Base-by-base conservation (phyloP, 164 flowering plant genomes). In the Stephania cephalantha region DNA sequence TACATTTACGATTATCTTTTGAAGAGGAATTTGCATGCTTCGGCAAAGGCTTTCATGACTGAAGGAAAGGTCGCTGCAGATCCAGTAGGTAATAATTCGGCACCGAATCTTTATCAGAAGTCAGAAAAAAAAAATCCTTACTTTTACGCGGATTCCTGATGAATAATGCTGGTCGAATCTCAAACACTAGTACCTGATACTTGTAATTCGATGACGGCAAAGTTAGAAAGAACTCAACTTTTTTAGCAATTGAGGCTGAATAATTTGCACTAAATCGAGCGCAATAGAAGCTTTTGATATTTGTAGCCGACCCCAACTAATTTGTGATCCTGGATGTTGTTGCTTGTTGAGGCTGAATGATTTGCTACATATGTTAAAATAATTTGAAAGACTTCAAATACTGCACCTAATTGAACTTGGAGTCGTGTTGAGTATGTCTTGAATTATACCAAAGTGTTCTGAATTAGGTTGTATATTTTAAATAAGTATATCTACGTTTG, bases 1-100 rank as follows among this genome's bases (percentile, higher is more conserved):
- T 94, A 94, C 80, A 94, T 94, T 73, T 89, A 94, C 74, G 97
- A 94, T 81, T 94, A 94, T 78, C 79, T 94, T 75, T 67, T 90
- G 85, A 94, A 91, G 76, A 88, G 93, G 75, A 90, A 91, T 73
- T 78, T 94, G 81, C 90, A 89, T 70, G 82, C 82, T 71, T 89
- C 98, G 46, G 97, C 95, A 1, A 91, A 91, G 82, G 95, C 97
- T 75, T 94, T 94, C 82, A 88, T 89, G 98, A 74, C 86, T 0
- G 98, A 94, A 80, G 95, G 95, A 76, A 90, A 94, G 83, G 95
- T 94, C 74, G 89, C 97, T 42, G 83, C 91, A 7, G 93, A 91
- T 79, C 94, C 97, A 76, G 97, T 94, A 78, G 98, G 98, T 94
- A 89, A 83, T 61, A 61, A n/a, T 61, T 61, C 20, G 66, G 66